Evolutionary conservation across 2,329 filamentous ascomycete genomes (phyloP), one percentile per base, ranked within the genome.

Genomic region (Didymella sp.): DNA sequence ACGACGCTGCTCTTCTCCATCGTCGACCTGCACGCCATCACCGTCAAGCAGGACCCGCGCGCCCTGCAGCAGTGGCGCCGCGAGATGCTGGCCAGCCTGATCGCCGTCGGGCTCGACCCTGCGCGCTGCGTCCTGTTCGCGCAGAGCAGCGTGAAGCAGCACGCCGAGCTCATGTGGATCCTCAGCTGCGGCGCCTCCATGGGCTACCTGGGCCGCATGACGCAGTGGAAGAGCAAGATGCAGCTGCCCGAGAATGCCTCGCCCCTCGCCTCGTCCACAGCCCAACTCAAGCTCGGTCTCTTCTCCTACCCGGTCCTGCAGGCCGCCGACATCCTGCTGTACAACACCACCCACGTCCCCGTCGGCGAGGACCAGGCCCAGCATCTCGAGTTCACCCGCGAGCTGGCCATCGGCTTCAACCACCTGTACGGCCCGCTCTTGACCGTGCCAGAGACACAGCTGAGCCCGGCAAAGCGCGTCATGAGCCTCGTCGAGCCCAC

Each of bases 121-220:
- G 81, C 86, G n/a, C 84, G 87, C 58, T 90, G 86, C 58, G 88
- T 85, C 6, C 80, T 99, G 15, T 99, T 98, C 75, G 88, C 89
- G 70, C 93, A 97, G 77, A 91, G 88, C 52, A 82, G 85, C 51
- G 90, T 94, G 2, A 82, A 87, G 17, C 87, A 88, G 43, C 95
- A 98, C 78, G 81, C 90, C 4, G 93, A 98, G 76, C 83, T 99
- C 61, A 96, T 96, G 90, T 99, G 95, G 95, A 92, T 98, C 71
- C 79, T 99, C 60, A 94, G 91, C 72, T 97, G 93, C 64, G 90
- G 90, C 49, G 91, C 95, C 22, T 94, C 91, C 5, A 92, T 95
- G 76, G 95, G 95, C 35, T 96, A 96, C 77, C 80, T 99, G n/a
- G 89, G 89, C 9, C 84, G 95, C n/a, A 99, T 99, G 95, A 98